Evolutionary conservation across 176 grass and related monocot genomes (phyloP), one percentile per base, ranked within the genome.

Genomic region (Guadua angustifolia): DNA sequence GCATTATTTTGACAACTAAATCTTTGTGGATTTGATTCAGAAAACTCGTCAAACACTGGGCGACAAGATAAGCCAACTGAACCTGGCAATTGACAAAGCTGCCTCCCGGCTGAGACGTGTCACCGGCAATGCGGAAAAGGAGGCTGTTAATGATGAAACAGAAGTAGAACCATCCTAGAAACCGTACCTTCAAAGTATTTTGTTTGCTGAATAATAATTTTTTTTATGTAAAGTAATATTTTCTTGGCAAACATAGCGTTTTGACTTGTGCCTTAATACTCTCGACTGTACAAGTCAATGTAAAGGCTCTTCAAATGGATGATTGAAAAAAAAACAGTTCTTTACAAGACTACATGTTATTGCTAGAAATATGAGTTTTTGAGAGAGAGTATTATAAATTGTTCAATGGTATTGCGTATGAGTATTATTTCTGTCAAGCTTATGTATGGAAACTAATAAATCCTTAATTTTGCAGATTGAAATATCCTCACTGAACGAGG

Each of bases 31-130:
- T 47, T 81, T 19, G n/a, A 61, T 83, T 55, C 83, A 94, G 88
- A 90, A 88, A 88, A 90, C 92, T 55, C 88, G 88, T 55, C 92
- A 94, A 83, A 94, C 86, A 21, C 70, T 90, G 61, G 89, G 89
- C 3, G 92, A 90, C 67, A 94, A 90, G 88, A 90, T 88, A 53
- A 91, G 70, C 33, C 92, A 90, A 56, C 70, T 94, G 80, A 94
- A 94, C 74, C 52, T 78, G 44, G 88, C 92, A 66, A 94, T 94
- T 35, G 92, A 90, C 70, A 88, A 88, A 59, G 92, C 89, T 81
- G 83, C 92, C 3, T 80, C 75, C 7, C 79, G 86, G 17, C 25
- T 94, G 86, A 94, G 51, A 60, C 85, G 79, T 39, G 88, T 81
- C 12, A 79, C 84, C 21, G 83, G 89, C 72, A 93, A 62, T 33